A percentile compares a stretch with the other conserved stretches of the same genome.
phyloP scores from a whole-genome alignment of 2,329 filamentous ascomycete genomes.

The Dryadomyces quercivorus region DNA sequence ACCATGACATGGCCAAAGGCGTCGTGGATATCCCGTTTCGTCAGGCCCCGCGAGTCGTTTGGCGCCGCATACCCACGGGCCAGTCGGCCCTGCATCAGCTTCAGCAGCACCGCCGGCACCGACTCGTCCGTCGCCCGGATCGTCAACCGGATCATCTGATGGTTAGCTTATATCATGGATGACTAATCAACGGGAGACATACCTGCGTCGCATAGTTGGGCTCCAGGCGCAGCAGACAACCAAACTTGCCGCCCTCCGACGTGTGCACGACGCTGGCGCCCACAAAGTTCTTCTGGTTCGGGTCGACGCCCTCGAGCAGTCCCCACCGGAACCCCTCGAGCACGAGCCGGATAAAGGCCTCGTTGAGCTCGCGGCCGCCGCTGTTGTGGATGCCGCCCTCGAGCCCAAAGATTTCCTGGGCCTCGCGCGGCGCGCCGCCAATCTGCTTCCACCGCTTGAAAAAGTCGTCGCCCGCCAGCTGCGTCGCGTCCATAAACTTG shows the following conservation, averaged over 20 bases:
- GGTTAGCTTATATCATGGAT: too few species aligned
- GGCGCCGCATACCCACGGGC: conserved; percentile 36
- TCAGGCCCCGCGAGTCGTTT: conserved; percentile 26
- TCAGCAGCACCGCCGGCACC: conserved; percentile 68
- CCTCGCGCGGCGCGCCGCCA: conserved; percentile 74
- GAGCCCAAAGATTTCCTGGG: conserved; percentile 74
- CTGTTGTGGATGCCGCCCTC: conserved; percentile 33
- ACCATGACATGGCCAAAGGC: conserved; percentile 47
- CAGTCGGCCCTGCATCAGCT: conserved; percentile 77
- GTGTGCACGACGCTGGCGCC: conserved; percentile 81
- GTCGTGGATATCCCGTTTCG: conserved; percentile 39
- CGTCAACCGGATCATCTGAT: conserved; percentile 87
- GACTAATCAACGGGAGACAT: too few species aligned
- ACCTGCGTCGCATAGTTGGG: conserved; percentile 89
- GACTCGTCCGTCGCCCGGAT: conserved; percentile 87
- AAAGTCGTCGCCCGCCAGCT: conserved; percentile 81
- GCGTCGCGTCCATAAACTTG: conserved; percentile 93
- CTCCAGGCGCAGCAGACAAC: conserved; percentile 84
- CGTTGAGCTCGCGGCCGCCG: conserved; percentile 49
- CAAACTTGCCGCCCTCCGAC: conserved; percentile 76
- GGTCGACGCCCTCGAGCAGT: conserved; percentile 73
- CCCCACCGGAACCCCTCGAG: conserved; percentile 87
- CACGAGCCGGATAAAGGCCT: conserved; percentile 56
- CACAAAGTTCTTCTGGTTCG: conserved; percentile 87
- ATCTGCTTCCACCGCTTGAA: conserved; percentile 99